Conservation (phyloP, 2,329 filamentous ascomycete genomes). For the Sporothrix pseudoabietina region DNA sequence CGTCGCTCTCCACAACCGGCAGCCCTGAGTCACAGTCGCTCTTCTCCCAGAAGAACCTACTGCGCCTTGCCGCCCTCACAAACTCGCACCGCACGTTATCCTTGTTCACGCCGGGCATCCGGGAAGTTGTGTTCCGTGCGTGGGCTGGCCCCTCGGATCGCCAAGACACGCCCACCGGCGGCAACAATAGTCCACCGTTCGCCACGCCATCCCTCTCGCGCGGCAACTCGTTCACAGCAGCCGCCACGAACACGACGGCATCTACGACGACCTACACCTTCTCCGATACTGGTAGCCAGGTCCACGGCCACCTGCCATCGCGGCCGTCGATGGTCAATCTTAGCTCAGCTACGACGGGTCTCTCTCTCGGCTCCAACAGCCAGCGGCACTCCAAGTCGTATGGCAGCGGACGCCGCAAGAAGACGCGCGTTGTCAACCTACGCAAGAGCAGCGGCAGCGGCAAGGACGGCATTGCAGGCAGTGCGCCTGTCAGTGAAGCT, state of each 20-base stretch:
- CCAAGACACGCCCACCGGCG: conserved; percentile 52
- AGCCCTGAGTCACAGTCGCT: conserved; percentile 81
- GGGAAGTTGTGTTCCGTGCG: conserved; percentile 86
- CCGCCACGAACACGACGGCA: conserved; percentile 57
- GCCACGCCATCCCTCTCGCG: conserved; percentile 60
- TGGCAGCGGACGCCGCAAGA: conserved; percentile 69
- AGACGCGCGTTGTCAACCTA: conserved; percentile 80
- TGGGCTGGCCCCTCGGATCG: conserved; percentile 81
- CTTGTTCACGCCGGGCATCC: conserved; percentile 86
- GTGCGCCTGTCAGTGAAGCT: conserved; percentile 55
- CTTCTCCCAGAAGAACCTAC: conserved; percentile 92
- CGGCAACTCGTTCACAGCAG: conserved; percentile 63
- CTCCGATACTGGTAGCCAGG: conserved; percentile 67
- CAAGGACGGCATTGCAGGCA: conserved; percentile 41
- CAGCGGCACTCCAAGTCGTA: conserved; percentile 61
- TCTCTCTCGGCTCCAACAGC: conserved; percentile 64
- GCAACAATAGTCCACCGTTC: conserved; percentile 50
- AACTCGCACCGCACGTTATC: conserved; percentile 90
- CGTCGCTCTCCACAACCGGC: conserved; percentile 75
- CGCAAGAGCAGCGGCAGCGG: conserved; percentile 56
- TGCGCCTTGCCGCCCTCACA: conserved; percentile 77
- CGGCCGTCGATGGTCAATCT: conserved; percentile 67
- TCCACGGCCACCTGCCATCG: conserved; percentile 64
- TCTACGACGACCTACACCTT: conserved; percentile 73
- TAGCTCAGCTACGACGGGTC: conserved; percentile 61